Conservation (phyloP, 2,329 filamentous ascomycete genomes). For the Neofusicoccum parvum region DNA sequence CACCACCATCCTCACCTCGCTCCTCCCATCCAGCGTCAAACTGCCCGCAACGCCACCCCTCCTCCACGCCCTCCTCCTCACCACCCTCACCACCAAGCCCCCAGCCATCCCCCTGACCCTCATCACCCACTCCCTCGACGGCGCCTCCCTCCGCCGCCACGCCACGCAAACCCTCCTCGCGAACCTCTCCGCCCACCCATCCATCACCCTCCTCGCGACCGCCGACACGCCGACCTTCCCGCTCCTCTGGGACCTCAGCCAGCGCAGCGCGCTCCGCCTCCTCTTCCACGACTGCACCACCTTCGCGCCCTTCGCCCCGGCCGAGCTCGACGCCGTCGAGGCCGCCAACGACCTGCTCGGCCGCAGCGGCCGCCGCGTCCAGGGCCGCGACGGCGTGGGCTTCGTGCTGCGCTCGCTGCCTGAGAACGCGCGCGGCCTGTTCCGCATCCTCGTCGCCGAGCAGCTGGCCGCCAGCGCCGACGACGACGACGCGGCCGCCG, state of each 20-base stretch:
- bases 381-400: slow-evolving; percentile 86
- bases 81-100: slow-evolving; percentile 56
- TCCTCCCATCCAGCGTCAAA: slow-evolving; percentile 55
- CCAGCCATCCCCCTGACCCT: slow-evolving; percentile 31
- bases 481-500: slow-evolving; percentile 43
- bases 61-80: slow-evolving; percentile 68
- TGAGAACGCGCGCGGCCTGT: slow-evolving; percentile 87
- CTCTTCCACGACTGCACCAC: slow-evolving; percentile 94
- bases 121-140: slow-evolving; percentile 86
- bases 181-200: slow-evolving; percentile 72
- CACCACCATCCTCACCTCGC: slow-evolving; percentile 65
- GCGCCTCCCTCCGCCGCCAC: slow-evolving; percentile 71
- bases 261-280: slow-evolving; percentile 82
- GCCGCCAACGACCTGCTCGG: slow-evolving; percentile 87
- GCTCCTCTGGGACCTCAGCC: slow-evolving; percentile 83
- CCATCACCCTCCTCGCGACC: slow-evolving; percentile 74
- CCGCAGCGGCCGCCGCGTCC: slow-evolving; percentile 74
- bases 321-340: slow-evolving; percentile 81
- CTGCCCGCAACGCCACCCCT: slow-evolving; percentile 67
- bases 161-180: slow-evolving; percentile 73
- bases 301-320: slow-evolving; percentile 67
- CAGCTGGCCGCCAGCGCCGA: slow-evolving; percentile 71
- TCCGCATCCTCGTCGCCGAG: slow-evolving; percentile 81
- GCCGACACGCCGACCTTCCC: slow-evolving; percentile 87
- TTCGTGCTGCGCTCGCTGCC: slow-evolving; percentile 90